Percentiles rank a stretch among this genome's conserved stretches.
These are phyloP conservation scores for Apiospora rasikravindrae DNA, from an alignment of 2,329 filamentous ascomycete species.

Conservation along the genomic window DNA sequence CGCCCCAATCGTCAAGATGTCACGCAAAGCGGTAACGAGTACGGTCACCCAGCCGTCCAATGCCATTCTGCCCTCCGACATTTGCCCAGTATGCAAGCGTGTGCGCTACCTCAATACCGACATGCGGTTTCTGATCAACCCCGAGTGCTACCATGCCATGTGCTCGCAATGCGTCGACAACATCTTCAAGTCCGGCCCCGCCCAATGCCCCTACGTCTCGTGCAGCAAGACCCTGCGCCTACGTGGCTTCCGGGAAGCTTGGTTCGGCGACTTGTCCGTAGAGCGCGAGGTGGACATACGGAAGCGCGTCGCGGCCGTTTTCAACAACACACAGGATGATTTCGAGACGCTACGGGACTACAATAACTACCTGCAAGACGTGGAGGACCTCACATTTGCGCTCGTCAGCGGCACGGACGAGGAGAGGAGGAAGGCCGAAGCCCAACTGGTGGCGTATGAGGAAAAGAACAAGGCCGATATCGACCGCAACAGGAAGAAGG, in stretches of 20 bases:
- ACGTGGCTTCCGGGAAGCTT: constrained; percentile 82
- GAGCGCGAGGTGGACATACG: constrained; percentile 95
- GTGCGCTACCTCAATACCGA: constrained; percentile 92
- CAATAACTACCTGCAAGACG: constrained; percentile 93
- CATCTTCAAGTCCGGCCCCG: constrained; percentile 89
- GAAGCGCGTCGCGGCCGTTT: constrained; percentile 75
- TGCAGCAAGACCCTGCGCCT: constrained; percentile 88
- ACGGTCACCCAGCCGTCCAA: constrained; percentile 29
- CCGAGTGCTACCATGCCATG: constrained; percentile 99
- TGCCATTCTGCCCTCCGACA: constrained; percentile 60
- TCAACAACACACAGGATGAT: constrained; percentile 89
- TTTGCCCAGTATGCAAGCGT: constrained; percentile 97
- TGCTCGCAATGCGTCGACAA: constrained; percentile 95
- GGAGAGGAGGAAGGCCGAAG: constrained; percentile 56
- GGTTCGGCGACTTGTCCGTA: constrained; percentile 85
- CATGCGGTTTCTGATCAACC: constrained; percentile 95
- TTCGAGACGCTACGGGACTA: constrained; percentile 84
- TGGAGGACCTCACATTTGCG: constrained; percentile 90
- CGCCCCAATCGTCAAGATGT: constrained; percentile 38
- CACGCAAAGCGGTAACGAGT: constrained; percentile 39
- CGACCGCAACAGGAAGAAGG: constrained; percentile 63
- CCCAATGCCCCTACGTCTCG: constrained; percentile 88
- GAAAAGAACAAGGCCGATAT: constrained; percentile 73
- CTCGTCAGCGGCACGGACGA: constrained; percentile 75
- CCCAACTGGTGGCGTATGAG: constrained; percentile 65